These are phyloP conservation scores for Trichoderma breve DNA, from an alignment of 2,329 filamentous ascomycete genomes.

Conservation along the genomic window DNA sequence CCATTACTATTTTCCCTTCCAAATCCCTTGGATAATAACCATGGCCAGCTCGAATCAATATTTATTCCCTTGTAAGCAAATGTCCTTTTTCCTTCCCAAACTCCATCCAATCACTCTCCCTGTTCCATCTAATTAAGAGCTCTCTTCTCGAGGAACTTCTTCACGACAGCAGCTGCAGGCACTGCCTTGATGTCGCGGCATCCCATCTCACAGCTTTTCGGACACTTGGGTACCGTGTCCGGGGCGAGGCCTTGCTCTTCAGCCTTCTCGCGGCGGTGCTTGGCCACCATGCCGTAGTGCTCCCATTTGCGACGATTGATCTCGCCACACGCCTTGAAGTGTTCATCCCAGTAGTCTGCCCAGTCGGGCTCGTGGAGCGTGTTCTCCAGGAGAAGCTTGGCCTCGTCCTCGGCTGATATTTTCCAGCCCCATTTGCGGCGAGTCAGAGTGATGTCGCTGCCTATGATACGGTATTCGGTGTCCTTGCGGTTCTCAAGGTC, in stretches of 20 bases:
- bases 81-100: background rate
- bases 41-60: background rate
- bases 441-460: constrained; percentile 22
- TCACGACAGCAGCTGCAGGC: background rate
- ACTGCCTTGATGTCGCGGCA: constrained; percentile 17
- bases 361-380: constrained; percentile 26
- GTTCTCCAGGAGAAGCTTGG: constrained; percentile 26
- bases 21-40: background rate
- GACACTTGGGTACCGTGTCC: constrained; percentile 16
- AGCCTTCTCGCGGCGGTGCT: constrained; percentile 24
- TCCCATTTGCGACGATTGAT: constrained; percentile 29
- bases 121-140: background rate
- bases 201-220: constrained; percentile 20
- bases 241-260: background rate
- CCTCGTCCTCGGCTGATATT: constrained; percentile 20
- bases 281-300: constrained; percentile 27
- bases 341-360: constrained; percentile 27
- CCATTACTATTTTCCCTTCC: background rate
- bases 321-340: constrained; percentile 23
- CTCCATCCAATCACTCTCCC: background rate
- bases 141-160: background rate
- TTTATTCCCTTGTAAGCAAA: background rate
- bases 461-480: constrained; percentile 22
- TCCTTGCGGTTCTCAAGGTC: constrained; percentile 10
- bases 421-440: constrained; percentile 24